These are phyloP conservation scores for Cladosporium cucumerinum DNA, from an alignment of 2,329 filamentous ascomycete genomes.

Conservation along the genomic window DNA sequence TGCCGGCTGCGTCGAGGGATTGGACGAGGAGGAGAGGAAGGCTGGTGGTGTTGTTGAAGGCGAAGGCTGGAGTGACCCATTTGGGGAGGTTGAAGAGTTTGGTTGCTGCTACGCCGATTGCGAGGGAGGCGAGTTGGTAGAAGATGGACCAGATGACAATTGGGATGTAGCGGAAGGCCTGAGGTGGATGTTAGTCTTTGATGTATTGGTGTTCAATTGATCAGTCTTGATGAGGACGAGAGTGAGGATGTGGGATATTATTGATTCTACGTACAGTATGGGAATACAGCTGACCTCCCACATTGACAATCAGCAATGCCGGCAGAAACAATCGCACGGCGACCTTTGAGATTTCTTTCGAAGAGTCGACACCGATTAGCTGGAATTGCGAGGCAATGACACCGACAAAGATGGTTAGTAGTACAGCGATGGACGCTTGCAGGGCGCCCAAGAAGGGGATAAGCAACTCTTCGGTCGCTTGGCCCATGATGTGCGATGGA, in stretches of 20 bases:
- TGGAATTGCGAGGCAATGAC: slow-evolving; percentile 50
- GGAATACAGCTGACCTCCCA: slow-evolving; percentile 50
- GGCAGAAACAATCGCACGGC: slow-evolving; percentile 55
- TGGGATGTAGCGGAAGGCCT: slow-evolving; percentile 23
- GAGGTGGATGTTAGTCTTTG: not conserved
- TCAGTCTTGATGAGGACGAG: not conserved
- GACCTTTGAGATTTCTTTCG: slow-evolving; percentile 52
- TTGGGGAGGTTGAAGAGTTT: slow-evolving; percentile 48
- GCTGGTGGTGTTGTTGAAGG: slow-evolving; percentile 58
- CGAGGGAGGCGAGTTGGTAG: slow-evolving; percentile 50
- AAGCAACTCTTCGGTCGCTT: slow-evolving; percentile 25
- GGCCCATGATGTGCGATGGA: slow-evolving; percentile 8
- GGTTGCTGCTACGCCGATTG: slow-evolving; percentile 44
- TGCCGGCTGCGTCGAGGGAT: slow-evolving; percentile 54
- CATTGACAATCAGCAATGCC: slow-evolving; percentile 51
- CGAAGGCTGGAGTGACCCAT: slow-evolving; percentile 54
- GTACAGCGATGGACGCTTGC: slow-evolving; percentile 53
- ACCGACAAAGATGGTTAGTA: slow-evolving; percentile 54
- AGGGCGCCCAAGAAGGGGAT: slow-evolving; percentile 51
- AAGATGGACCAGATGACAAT: slow-evolving; percentile 49
- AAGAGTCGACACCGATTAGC: slow-evolving; percentile 46
- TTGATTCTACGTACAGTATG: slow-evolving; percentile 43
- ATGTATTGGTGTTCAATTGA: not conserved
- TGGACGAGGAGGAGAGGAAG: slow-evolving; percentile 52
- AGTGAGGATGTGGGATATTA: not conserved